Evolutionary conservation across 129 eudicot species (phyloP).

Genomic region (Logfia minima): DNA sequence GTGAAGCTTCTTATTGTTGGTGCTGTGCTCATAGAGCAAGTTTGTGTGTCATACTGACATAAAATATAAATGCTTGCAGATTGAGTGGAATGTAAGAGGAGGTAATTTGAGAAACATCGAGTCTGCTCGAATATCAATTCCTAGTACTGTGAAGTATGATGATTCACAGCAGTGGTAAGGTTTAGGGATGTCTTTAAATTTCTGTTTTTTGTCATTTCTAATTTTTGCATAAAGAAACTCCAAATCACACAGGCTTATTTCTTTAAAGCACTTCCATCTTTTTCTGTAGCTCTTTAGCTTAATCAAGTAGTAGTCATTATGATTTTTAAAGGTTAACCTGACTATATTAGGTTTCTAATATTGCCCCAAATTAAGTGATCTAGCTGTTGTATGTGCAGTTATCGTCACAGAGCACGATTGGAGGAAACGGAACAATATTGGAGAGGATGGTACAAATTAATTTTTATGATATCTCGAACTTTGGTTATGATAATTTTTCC

Average conservation of each 20-base stretch:
- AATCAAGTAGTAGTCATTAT: not conserved
- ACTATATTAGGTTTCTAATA: conserved; percentile 1
- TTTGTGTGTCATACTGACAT: conserved; percentile 18
- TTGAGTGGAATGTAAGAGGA: conserved; percentile 94
- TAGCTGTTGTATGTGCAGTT: conserved; percentile 54
- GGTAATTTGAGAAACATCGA: conserved; percentile 88
- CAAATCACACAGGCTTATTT: not conserved
- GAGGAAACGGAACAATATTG: conserved; percentile 91
- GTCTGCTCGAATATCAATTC: conserved; percentile 93
- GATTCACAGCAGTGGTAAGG: conserved; percentile 78
- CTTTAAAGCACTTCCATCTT: not conserved
- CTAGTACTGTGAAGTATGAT: conserved; percentile 76
- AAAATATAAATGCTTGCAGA: conserved; percentile 37
- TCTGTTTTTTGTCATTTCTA: not conserved
- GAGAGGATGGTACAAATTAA: conserved; percentile 80
- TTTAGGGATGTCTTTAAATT: not conserved
- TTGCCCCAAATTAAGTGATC: conserved; percentile 7
- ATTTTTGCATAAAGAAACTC: not conserved
- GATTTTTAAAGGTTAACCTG: not conserved
- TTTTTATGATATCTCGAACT: not conserved
- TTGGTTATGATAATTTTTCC: not conserved
- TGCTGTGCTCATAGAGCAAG: conserved; percentile 11
- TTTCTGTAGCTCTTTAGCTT: not conserved
- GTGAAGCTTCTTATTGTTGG: not conserved
- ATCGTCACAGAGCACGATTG: conserved; percentile 69